Base-by-base conservation (phyloP, 108 stramenopile species). In the Seminavis robusta region DNA sequence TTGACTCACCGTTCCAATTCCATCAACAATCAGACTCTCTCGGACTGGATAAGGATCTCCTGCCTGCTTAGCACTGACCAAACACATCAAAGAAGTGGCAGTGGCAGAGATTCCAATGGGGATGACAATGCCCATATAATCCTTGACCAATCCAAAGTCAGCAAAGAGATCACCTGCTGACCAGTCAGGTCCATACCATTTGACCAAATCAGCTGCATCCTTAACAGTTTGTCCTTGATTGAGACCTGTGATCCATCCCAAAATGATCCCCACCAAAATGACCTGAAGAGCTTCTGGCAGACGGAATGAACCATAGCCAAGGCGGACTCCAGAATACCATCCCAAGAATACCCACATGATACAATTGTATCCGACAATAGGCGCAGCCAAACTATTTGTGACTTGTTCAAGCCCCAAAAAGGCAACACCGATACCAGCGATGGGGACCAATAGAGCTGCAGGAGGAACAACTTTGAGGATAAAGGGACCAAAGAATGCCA, bases 11-110 rank as follows among this genome's bases (percentile, higher is more conserved):
- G 85, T 86, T 41, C 85, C 85, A 38, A 83, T 51, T 26, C 85
- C 85, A 62, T 86, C 85, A 10, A 41, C 34, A 47, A 81, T 61
- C 81, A 86, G 79, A 8, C 74, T 69, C 55, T 82, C 85, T 1
- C 60, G 63, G 26, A 86, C 63, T 28, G 77, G 73, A 63, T 65
- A 83, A 11, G 31, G 33, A 53, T 59, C 33, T n/a, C 83, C 83
- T n/a, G 83, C 80, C 30, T 73, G 52, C 47, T 75, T 51, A 16
- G 81, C 81, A 33, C 46, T 54, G 29, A 73, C 71, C 17, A 79
- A 67, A 57, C 77, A 75, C 75, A 77, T 77, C 32, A 77, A 31
- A 17, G 59, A 40, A 8, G 36, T 62, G 34, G 54, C 42, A n/a
- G 54, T 41, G 10, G 71, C 81, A 15, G 66, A 54, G 41, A 83